Evolutionary conservation across 2,329 filamentous ascomycete species (phyloP).

Genomic region (Aureobasidium uvarum): DNA sequence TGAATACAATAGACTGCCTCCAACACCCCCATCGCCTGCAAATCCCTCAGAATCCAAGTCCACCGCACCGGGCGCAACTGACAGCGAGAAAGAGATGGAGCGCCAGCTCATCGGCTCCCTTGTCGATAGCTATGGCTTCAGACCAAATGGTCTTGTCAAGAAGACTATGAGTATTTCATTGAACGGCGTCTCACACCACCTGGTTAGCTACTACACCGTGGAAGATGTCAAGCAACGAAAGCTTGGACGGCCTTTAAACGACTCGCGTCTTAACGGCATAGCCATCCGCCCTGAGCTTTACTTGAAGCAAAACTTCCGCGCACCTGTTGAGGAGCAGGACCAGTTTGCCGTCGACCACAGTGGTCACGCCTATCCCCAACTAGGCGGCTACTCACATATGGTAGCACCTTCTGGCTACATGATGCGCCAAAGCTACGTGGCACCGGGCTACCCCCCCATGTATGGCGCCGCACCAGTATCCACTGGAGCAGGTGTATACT

Average conservation of each 20-base stretch:
- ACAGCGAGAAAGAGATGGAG: conserved; percentile 50
- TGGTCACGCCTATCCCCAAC: conserved; percentile 38
- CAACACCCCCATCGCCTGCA: conserved; percentile 38
- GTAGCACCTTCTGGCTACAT: conserved; percentile 32
- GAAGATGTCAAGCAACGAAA: conserved; percentile 68
- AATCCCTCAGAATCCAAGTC: conserved; percentile 36
- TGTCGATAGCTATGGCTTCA: conserved; percentile 88
- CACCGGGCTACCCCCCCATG: conserved; percentile 35
- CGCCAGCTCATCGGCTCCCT: conserved; percentile 73
- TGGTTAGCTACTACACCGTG: conserved; percentile 85
- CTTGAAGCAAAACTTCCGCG: conserved; percentile 43
- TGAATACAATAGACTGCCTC: conserved; percentile 34
- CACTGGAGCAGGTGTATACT: conserved; percentile 35
- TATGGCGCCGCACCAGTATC: conserved; percentile 33
- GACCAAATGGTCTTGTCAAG: conserved; percentile 77
- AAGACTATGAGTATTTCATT: conserved; percentile 85
- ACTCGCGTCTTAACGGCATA: conserved; percentile 44
- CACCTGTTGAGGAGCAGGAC: conserved; percentile 41
- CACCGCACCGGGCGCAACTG: conserved; percentile 30
- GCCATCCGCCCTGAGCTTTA: conserved; percentile 41
- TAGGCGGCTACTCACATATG: conserved; percentile 37
- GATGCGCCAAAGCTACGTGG: conserved; percentile 36
- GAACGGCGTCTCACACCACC: conserved; percentile 72
- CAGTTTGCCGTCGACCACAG: conserved; percentile 39
- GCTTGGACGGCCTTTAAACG: conserved; percentile 59